Conservation (phyloP, 2,329 filamentous ascomycete genomes). For the Colletotrichum sp. region DNA sequence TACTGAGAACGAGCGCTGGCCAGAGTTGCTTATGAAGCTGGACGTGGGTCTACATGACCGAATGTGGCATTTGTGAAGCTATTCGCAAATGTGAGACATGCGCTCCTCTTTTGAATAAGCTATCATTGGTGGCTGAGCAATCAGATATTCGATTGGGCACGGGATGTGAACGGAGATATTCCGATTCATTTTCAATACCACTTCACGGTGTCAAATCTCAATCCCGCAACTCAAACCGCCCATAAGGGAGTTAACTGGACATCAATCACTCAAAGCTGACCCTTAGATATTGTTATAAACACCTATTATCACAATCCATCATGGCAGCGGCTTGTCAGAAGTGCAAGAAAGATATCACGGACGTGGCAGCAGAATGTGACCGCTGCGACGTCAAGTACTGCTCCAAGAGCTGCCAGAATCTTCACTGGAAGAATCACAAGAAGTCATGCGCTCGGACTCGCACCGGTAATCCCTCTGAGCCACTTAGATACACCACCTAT, state of each 20-base stretch:
- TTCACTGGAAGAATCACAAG: slow-evolving; percentile 56
- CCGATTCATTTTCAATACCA: neutral
- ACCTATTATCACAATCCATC: neutral
- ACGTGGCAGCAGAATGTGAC: neutral
- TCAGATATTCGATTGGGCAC: neutral
- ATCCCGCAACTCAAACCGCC: neutral
- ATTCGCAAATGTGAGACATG: neutral
- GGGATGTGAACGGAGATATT: neutral
- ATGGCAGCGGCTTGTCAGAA: neutral
- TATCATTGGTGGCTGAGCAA: neutral
- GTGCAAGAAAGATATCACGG: neutral
- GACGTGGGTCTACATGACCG: neutral
- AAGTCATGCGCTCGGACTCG: slow-evolving; percentile 37
- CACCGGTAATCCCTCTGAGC: neutral
- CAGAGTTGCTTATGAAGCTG: too few relatives aligned
- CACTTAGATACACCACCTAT: neutral
- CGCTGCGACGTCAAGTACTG: slow-evolving; percentile 43
- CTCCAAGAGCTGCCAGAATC: slow-evolving; percentile 55
- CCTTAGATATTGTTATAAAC: neutral
- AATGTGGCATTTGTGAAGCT: neutral
- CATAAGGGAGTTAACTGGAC: neutral
- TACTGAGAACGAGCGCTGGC: too few relatives aligned
- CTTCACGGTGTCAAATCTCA: neutral
- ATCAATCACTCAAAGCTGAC: neutral
- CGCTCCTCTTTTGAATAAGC: neutral